Conservation (phyloP, 176 grass and related monocot species). For the Oryza punctata region DNA sequence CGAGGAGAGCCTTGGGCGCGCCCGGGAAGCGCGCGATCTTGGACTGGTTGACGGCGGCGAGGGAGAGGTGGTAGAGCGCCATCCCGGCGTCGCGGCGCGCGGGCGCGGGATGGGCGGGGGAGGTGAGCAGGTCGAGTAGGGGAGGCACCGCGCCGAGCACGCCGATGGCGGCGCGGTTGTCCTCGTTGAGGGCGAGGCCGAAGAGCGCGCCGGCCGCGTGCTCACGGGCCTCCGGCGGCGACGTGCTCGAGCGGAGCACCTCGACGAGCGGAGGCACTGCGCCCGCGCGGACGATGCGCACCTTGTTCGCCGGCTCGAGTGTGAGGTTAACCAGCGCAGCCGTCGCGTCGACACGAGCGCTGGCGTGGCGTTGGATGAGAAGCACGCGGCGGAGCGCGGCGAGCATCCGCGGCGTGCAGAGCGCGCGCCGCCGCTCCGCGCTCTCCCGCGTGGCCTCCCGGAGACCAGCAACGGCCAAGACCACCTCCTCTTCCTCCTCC, state of each 20-base stretch:
- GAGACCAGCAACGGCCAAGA: constrained; percentile 36
- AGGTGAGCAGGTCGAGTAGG: constrained; percentile 64
- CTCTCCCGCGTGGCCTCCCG: constrained; percentile 77
- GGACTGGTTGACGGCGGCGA: constrained; percentile 65
- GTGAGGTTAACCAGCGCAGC: constrained; percentile 81
- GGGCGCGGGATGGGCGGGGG: constrained; percentile 20
- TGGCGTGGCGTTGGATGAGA: constrained; percentile 43
- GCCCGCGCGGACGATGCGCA: constrained; percentile 72
- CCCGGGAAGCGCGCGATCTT: constrained; percentile 66
- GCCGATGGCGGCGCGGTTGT: constrained; percentile 90
- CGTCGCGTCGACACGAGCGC: constrained; percentile 49
- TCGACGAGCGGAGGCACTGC: constrained; percentile 71
- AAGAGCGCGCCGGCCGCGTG: constrained; percentile 80
- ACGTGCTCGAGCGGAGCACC: constrained; percentile 38
- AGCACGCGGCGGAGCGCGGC: constrained; percentile 57
- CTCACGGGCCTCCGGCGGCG: constrained; percentile 60
- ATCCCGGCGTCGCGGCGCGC: constrained; percentile 74
- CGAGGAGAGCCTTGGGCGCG: constrained; percentile 53
- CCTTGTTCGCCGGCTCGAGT: constrained; percentile 68
- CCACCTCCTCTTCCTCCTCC: constrained; percentile 49
- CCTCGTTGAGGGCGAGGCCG: constrained; percentile 69
- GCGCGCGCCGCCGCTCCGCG: constrained; percentile 48
- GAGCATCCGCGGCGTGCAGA: constrained; percentile 69
- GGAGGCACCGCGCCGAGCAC: constrained; percentile 78
- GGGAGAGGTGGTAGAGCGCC: constrained; percentile 88